These are phyloP conservation scores for Trichoderma polysporum DNA, from an alignment of 2,329 filamentous ascomycete species.

Conservation along the genomic window DNA sequence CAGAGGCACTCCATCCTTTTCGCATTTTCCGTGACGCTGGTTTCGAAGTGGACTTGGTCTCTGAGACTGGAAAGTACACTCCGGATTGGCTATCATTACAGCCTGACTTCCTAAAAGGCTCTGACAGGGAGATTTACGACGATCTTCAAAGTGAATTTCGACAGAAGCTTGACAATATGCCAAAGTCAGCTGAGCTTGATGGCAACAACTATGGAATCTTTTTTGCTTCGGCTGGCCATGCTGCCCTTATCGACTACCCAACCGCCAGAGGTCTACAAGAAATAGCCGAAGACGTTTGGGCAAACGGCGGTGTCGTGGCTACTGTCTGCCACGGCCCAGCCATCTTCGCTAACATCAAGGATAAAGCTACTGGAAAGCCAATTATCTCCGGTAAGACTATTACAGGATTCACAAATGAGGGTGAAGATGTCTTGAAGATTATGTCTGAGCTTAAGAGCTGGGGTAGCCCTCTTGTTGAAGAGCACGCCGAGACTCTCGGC, in stretches of 20 bases:
- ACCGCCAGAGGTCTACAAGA: neutral
- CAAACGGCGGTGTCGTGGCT: neutral
- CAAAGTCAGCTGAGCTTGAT: neutral
- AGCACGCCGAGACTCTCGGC: neutral
- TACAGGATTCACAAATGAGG: neutral
- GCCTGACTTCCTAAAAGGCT: neutral
- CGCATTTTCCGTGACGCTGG: neutral
- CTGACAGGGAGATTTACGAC: neutral
- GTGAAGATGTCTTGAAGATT: neutral
- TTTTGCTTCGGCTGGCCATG: neutral
- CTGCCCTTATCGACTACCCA: slow-evolving; percentile 1
- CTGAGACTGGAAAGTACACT: neutral
- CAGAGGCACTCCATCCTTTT: slow-evolving; percentile 1
- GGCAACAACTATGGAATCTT: neutral
- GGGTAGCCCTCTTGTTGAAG: neutral
- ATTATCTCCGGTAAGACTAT: neutral
- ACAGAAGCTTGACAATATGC: neutral
- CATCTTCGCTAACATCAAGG: neutral
- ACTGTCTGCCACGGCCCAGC: neutral
- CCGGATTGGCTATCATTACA: neutral
- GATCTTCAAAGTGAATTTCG: neutral
- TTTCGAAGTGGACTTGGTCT: neutral
- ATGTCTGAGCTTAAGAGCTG: neutral
- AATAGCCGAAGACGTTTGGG: neutral
- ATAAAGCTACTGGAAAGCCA: neutral